Conservation (phyloP, 2,329 filamentous ascomycete species). For the Bipolaris oryzae region DNA sequence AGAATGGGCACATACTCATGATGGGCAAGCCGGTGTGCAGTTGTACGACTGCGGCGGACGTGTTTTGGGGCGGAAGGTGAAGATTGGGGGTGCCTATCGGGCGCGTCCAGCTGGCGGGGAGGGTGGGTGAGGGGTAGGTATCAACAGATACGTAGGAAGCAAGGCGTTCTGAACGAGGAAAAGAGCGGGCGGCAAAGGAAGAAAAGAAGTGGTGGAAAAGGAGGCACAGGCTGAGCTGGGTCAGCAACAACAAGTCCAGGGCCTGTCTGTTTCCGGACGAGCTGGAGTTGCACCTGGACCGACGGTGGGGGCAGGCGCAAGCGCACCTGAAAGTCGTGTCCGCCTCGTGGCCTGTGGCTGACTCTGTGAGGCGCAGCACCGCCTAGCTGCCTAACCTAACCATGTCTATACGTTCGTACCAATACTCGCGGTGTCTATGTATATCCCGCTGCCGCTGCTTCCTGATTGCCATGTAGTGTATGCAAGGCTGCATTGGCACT, state of each 20-base stretch:
- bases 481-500: constrained; percentile 18
- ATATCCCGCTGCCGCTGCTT: constrained; percentile 2
- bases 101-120: constrained; percentile 34
- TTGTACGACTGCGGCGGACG: constrained; percentile 32
- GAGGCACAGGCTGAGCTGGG: constrained; percentile 23
- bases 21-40: constrained; percentile 34
- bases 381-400: constrained; percentile 1
- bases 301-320: constrained; percentile 32
- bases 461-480: constrained; percentile 6
- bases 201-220: constrained; percentile 14
- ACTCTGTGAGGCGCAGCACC: constrained; percentile 25
- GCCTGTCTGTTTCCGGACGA: constrained; percentile 31
- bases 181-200: constrained; percentile 16
- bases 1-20: constrained; percentile 43
- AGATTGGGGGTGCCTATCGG: constrained; percentile 38
- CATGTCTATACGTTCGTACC: no score
- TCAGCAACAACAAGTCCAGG: constrained; percentile 22
- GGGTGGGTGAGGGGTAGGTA: constrained; percentile 40
- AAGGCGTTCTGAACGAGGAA: constrained; percentile 21
- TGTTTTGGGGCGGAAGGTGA: constrained; percentile 40
- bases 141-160: constrained; percentile 24
- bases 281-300: constrained; percentile 26
- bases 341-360: constrained; percentile 32
- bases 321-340: constrained; percentile 30
- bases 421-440: neutral